Evolutionary conservation across 495 filamentous ascomycete species (phyloP).

Genomic region (Talaromyces proteolyticus): DNA sequence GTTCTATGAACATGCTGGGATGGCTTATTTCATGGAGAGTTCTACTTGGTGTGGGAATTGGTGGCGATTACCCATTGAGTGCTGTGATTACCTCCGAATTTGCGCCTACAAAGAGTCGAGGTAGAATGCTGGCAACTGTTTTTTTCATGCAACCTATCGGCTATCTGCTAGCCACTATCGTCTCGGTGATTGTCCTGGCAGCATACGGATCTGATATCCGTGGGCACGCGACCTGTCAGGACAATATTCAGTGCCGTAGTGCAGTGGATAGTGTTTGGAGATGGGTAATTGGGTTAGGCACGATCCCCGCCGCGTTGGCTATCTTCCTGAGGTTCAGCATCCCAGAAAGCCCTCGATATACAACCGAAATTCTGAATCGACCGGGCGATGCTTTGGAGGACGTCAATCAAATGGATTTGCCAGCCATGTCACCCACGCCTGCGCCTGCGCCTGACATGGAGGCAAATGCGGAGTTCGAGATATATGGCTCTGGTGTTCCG

Average conservation of each 20-base stretch:
- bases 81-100: slow-evolving; percentile 83
- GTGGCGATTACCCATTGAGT: slow-evolving; percentile 81
- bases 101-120: slow-evolving; percentile 77
- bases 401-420: too few species aligned
- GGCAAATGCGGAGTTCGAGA: too few species aligned
- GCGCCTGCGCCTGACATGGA: slow-evolving; percentile 40
- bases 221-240: too few species aligned
- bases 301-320: slow-evolving; percentile 69
- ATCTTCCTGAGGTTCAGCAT: slow-evolving; percentile 87
- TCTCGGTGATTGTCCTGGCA: slow-evolving; percentile 63
- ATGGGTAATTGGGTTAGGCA: slow-evolving; percentile 68
- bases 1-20: slow-evolving; percentile 64
- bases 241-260: slow-evolving; percentile 57
- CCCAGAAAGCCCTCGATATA: slow-evolving; percentile 77
- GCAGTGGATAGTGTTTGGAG: slow-evolving; percentile 89
- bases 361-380: slow-evolving; percentile 79
- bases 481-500: too few species aligned
- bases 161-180: slow-evolving; percentile 63
- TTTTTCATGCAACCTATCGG: slow-evolving; percentile 83
- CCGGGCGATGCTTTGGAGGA: slow-evolving; percentile 67
- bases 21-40: slow-evolving; percentile 87
- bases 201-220: too few species aligned
- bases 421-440: slow-evolving; percentile 58
- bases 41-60: slow-evolving; percentile 77
- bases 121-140: slow-evolving; percentile 84